phyloP scores from a whole-genome alignment of 106 monocot genomes.

The Platanthera zijinensis region DNA sequence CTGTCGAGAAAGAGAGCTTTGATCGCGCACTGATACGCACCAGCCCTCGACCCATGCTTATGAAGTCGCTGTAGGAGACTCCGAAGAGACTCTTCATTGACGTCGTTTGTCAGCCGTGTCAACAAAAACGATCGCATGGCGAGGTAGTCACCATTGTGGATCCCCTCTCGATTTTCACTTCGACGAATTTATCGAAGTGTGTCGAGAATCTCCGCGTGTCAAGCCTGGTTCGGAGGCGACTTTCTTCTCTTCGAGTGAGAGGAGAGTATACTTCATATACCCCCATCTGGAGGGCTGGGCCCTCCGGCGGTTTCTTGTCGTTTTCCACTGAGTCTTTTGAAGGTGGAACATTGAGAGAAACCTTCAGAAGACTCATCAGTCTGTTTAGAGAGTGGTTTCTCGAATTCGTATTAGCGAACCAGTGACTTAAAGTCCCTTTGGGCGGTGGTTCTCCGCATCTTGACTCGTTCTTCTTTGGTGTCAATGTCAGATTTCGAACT shows the following conservation, averaged over 20 bases:
- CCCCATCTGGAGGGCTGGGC: background rate
- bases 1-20: constrained; percentile 6
- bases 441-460: no score
- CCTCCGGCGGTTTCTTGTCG: background rate
- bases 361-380: no score
- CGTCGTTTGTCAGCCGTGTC: constrained; percentile 7
- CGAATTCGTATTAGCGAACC: no score
- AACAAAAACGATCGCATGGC: constrained; percentile 1
- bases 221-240: background rate
- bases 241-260: background rate
- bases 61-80: constrained; percentile 6
- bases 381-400: no score
- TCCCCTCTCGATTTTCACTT: constrained; percentile 9
- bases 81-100: constrained; percentile 7
- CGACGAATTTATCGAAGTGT: constrained; percentile 6
- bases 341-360: no score
- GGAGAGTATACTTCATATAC: background rate
- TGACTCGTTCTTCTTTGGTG: no score
- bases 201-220: background rate
- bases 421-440: no score
- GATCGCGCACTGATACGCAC: constrained; percentile 7
- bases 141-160: constrained; percentile 6
- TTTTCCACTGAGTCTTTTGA: background rate
- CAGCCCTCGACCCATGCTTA: constrained; percentile 1
- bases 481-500: no score